phyloP scores from a whole-genome alignment of 768 basidiomycete species.

The Strobilomyces echinocephalus region DNA sequence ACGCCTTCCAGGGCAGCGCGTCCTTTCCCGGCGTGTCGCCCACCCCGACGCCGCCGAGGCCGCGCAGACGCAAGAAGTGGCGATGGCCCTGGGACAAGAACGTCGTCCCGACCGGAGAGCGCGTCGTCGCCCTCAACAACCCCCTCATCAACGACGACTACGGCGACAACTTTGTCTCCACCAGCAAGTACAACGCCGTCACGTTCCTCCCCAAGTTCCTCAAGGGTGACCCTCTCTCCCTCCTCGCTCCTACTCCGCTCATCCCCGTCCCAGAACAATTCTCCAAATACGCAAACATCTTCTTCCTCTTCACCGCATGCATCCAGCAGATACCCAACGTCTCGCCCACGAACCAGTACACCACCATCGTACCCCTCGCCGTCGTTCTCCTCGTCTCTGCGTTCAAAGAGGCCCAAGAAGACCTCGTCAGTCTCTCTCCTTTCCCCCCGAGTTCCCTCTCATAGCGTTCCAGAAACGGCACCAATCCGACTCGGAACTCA shows the following conservation, averaged over 20 bases:
- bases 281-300: constrained; percentile 96
- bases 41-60: constrained; percentile 12
- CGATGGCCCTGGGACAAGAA: constrained; percentile 84
- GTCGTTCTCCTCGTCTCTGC: constrained; percentile 90
- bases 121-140: constrained; percentile 82
- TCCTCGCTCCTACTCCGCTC: neutral
- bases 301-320: constrained; percentile 96
- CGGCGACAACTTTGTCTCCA: constrained; percentile 80
- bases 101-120: constrained; percentile 60
- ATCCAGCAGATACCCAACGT: constrained; percentile 98
- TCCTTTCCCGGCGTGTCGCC: constrained; percentile 34
- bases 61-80: constrained; percentile 40
- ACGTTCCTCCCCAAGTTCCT: constrained; percentile 94
- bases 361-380: constrained; percentile 87
- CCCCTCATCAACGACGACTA: constrained; percentile 59
- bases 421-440: constrained; percentile 44
- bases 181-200: constrained; percentile 88
- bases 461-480: constrained; percentile 76
- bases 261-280: constrained; percentile 72
- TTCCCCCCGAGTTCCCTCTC: neutral
- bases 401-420: constrained; percentile 94
- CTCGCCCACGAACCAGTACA: constrained; percentile 92
- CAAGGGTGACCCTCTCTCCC: constrained; percentile 53
- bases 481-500: constrained; percentile 89
- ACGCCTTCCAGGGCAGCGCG: constrained; percentile 42